These are phyloP conservation scores for Oryza longistaminata DNA, from an alignment of 176 grass and related monocot genomes.

Conservation along the genomic window DNA sequence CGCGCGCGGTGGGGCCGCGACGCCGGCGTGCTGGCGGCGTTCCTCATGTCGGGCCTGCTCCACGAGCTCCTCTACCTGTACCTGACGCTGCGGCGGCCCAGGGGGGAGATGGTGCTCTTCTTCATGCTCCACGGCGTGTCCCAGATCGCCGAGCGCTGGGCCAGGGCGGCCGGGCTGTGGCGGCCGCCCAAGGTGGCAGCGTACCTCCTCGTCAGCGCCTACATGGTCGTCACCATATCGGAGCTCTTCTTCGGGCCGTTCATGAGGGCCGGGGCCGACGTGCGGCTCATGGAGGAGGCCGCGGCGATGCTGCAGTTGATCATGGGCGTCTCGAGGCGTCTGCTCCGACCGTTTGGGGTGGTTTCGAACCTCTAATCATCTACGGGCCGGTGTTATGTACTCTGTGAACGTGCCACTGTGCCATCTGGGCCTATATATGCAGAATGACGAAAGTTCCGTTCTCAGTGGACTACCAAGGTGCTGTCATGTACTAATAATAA, in stretches of 20 bases:
- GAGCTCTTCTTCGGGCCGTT: conserved; percentile 58
- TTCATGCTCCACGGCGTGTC: conserved; percentile 57
- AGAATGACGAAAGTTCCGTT: neutral
- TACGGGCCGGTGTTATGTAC: neutral
- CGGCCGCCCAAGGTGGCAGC: conserved; percentile 38
- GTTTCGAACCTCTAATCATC: neutral
- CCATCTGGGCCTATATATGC: neutral
- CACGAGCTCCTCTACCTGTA: conserved; percentile 80
- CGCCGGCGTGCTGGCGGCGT: conserved; percentile 64
- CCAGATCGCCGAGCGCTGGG: conserved; percentile 53
- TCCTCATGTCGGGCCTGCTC: conserved; percentile 70
- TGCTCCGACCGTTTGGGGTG: conserved; percentile 20
- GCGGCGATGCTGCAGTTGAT: conserved; percentile 10
- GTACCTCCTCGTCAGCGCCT: conserved; percentile 30
- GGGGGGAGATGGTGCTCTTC: conserved; percentile 66
- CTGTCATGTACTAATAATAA: neutral
- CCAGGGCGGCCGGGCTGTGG: conserved; percentile 46
- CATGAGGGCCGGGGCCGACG: conserved; percentile 46
- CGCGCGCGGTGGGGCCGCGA: conserved; percentile 51
- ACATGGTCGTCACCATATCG: conserved; percentile 49
- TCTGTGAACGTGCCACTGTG: neutral
- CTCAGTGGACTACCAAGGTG: neutral
- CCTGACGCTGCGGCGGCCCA: conserved; percentile 52
- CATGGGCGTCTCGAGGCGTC: neutral
- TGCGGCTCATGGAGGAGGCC: conserved; percentile 36